Base-by-base conservation (phyloP, 1,284 basidiomycete species). In the Cystobasidiaceae sp. region DNA sequence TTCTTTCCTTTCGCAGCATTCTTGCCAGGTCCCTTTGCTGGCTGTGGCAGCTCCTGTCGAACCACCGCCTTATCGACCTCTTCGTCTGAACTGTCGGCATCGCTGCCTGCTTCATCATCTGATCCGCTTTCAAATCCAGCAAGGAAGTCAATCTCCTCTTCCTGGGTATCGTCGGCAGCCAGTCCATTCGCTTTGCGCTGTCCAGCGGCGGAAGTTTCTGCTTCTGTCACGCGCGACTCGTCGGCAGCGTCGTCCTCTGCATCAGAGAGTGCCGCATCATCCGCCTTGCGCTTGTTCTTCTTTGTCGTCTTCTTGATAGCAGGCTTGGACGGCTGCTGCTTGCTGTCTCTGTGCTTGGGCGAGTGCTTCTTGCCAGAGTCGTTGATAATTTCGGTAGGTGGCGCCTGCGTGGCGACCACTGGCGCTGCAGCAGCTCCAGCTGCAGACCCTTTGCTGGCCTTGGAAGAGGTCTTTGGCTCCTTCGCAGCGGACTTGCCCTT, bases 111-210 rank as follows among this genome's bases (percentile, higher is more conserved):
- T n/a, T 66, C 63, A 30, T 66, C 63, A 28, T 60, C 63, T 2
- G 55, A 58, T 1, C 55, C 55, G 39, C 63, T 66, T 27, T 58
- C 55, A 32, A 66, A 66, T 6, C 63, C 63, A 59, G 63, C 63
- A 9, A 58, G 37, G 49, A 66, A 59, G 23, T 59, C 49, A n/a
- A 59, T 41, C 48, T 66, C 63, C 33, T 39, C 56, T 49, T 41
- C 46, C 23, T 51, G 54, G 13, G 23, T 54, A 17, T 46, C 52
- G 43, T 55, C 61, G 4, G 27, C 54, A 19, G 15, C 51, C 2
- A 34, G 51, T 8, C 33, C 61, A 17, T 64, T 37, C 4, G 41
- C 52, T 9, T 39, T 30, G 32, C 39, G 44, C 27, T 41, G 39
- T 48, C 61, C 51, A 39, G 51, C 61, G 37, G 33, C 21, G 30